Evolutionary conservation across 768 basidiomycete species (phyloP).

Genomic region (Trametes cinnabarina): DNA sequence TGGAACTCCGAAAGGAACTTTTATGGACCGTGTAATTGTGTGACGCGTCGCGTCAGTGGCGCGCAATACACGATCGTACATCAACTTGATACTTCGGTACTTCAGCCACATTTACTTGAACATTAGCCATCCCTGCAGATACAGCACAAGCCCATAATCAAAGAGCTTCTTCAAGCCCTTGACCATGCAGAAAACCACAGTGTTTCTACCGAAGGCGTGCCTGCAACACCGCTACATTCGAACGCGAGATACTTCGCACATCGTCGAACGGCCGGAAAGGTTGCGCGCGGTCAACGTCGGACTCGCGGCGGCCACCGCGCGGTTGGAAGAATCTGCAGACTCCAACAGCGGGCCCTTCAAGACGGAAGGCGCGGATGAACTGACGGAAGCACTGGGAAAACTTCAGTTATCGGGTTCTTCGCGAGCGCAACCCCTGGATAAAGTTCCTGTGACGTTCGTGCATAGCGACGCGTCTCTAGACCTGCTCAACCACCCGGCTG

Average conservation of each 20-base stretch:
- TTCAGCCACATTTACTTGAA: too few species aligned
- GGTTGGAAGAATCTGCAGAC: slow-evolving; percentile 46
- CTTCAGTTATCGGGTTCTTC: slow-evolving; percentile 20
- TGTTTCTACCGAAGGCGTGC: slow-evolving; percentile 70
- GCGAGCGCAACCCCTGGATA: not conserved
- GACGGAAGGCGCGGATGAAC: slow-evolving; percentile 33
- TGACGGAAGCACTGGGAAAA: slow-evolving; percentile 44
- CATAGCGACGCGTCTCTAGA: slow-evolving; percentile 55
- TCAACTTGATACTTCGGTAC: not conserved
- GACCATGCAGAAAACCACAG: slow-evolving; percentile 3
- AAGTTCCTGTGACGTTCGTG: slow-evolving; percentile 43
- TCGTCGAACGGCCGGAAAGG: slow-evolving; percentile 91
- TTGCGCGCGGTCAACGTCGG: slow-evolving; percentile 82
- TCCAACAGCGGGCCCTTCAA: not conserved
- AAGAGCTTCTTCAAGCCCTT: not conserved
- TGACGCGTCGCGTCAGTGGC: not conserved
- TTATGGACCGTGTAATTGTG: too few species aligned
- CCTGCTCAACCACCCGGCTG: slow-evolving; percentile 57
- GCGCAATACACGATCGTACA: not conserved
- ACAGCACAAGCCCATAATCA: not conserved
- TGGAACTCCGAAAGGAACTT: too few species aligned
- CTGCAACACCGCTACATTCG: slow-evolving; percentile 77
- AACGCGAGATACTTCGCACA: slow-evolving; percentile 64
- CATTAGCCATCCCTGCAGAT: too few species aligned
- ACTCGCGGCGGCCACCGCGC: slow-evolving; percentile 73